Evolutionary conservation across 768 basidiomycete species (phyloP).

Genomic region (Lentinus brumalis): DNA sequence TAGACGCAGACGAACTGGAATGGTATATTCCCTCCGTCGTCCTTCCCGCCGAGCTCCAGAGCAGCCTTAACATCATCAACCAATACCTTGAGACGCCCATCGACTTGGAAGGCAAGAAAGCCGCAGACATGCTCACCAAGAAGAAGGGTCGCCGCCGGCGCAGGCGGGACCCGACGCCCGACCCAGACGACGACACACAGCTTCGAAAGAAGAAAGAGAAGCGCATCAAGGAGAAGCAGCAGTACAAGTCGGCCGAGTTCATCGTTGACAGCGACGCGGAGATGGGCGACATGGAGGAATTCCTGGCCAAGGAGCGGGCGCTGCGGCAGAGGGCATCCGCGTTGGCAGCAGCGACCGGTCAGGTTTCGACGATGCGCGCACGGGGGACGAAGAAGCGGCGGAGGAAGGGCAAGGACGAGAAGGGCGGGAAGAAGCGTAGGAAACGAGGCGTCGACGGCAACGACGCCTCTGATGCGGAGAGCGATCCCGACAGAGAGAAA

Average conservation of each 20-base stretch:
- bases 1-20: slow-evolving; percentile 71
- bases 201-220: slow-evolving; percentile 42
- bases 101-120: slow-evolving; percentile 77
- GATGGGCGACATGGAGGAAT: slow-evolving; percentile 77
- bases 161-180: slow-evolving; percentile 48
- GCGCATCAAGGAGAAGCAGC: slow-evolving; percentile 68
- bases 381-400: slow-evolving; percentile 62
- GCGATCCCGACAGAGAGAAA: slow-evolving; percentile 16
- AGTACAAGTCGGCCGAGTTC: slow-evolving; percentile 87
- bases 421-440: slow-evolving; percentile 39
- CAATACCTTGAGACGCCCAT: slow-evolving; percentile 84
- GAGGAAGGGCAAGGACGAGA: slow-evolving; percentile 41
- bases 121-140: slow-evolving; percentile 60
- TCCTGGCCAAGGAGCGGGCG: slow-evolving; percentile 74
- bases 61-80: slow-evolving; percentile 73
- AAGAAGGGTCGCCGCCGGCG: slow-evolving; percentile 60
- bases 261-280: slow-evolving; percentile 91
- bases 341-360: slow-evolving; percentile 46
- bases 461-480: slow-evolving; percentile 7
- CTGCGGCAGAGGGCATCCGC: slow-evolving; percentile 53
- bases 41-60: slow-evolving; percentile 65
- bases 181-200: slow-evolving; percentile 43
- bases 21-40: slow-evolving; percentile 85
- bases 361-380: slow-evolving; percentile 48
- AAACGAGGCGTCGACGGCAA: slow-evolving; percentile 33